Evolutionary conservation across 2,329 filamentous ascomycete genomes (phyloP).

Genomic region (Aspergillus sp.): DNA sequence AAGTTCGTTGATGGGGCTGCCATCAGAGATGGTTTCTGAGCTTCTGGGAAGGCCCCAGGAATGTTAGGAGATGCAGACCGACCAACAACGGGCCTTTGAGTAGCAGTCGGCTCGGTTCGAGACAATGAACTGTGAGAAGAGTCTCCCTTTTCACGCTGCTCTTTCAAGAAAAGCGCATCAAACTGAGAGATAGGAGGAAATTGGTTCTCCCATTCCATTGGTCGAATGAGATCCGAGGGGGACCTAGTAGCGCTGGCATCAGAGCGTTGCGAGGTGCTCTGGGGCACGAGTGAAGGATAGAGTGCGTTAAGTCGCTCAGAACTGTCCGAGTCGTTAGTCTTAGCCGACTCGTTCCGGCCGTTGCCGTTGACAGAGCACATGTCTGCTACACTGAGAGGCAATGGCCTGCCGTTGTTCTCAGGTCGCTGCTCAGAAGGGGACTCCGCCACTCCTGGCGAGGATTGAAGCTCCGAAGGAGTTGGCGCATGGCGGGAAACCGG

Average conservation of each 20-base stretch:
- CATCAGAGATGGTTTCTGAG: neutral
- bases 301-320: constrained; percentile 21
- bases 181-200: constrained; percentile 40
- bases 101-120: neutral
- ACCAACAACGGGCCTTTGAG: neutral
- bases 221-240: constrained; percentile 21
- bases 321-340: neutral
- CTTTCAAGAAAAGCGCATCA: constrained; percentile 35
- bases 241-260: neutral
- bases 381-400: constrained; percentile 1
- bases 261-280: constrained; percentile 8
- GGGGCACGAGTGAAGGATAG: constrained; percentile 35
- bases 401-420: neutral
- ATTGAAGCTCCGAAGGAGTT: constrained; percentile 1
- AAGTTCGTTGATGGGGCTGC: neutral
- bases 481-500: too few relatives aligned
- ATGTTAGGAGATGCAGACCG: neutral
- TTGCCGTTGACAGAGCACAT: neutral
- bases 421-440: neutral
- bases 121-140: constrained; percentile 1
- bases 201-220: constrained; percentile 23
- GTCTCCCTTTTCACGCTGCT: constrained; percentile 12
- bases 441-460: neutral
- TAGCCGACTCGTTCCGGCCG: neutral
- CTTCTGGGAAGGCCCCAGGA: constrained; percentile 12